Conservation (phyloP, 2,329 filamentous ascomycete genomes). For the Claviceps cyperi region DNA sequence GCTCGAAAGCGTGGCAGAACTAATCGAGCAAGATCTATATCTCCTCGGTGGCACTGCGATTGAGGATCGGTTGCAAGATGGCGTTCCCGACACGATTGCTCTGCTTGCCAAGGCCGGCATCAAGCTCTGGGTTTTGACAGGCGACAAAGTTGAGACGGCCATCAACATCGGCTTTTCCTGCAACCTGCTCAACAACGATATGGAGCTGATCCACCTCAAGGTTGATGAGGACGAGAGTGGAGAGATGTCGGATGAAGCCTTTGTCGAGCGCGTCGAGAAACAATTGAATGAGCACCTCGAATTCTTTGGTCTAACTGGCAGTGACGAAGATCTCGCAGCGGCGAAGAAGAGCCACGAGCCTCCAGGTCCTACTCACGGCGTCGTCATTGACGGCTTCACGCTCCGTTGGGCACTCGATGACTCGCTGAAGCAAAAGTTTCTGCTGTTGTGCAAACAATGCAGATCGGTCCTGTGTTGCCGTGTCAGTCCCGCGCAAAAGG, state of each 20-base stretch:
- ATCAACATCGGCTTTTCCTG: conserved; percentile 99
- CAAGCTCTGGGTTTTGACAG: conserved; percentile 95
- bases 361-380: conserved; percentile 73
- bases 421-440: conserved; percentile 73
- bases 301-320: conserved; percentile 66
- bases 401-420: conserved; percentile 79
- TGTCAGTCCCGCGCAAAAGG: conserved; percentile 93
- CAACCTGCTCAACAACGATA: conserved; percentile 91
- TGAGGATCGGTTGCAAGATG: conserved; percentile 91
- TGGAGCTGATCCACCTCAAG: conserved; percentile 89
- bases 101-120: conserved; percentile 86
- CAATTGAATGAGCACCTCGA: conserved; percentile 61
- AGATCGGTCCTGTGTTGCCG: conserved; percentile 92
- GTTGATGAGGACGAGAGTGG: conserved; percentile 57
- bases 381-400: conserved; percentile 91
- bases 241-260: conserved; percentile 29
- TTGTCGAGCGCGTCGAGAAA: conserved; percentile 45
- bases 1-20: conserved; percentile 74
- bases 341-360: conserved; percentile 76
- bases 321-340: conserved; percentile 66
- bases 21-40: conserved; percentile 78
- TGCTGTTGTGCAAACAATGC: conserved; percentile 93
- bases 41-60: conserved; percentile 91
- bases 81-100: conserved; percentile 89
- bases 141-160: conserved; percentile 96